Evolutionary conservation across 306 rosid genomes (phyloP), one percentile per base, ranked within the genome.

Genomic region (Cicer judaicum): DNA sequence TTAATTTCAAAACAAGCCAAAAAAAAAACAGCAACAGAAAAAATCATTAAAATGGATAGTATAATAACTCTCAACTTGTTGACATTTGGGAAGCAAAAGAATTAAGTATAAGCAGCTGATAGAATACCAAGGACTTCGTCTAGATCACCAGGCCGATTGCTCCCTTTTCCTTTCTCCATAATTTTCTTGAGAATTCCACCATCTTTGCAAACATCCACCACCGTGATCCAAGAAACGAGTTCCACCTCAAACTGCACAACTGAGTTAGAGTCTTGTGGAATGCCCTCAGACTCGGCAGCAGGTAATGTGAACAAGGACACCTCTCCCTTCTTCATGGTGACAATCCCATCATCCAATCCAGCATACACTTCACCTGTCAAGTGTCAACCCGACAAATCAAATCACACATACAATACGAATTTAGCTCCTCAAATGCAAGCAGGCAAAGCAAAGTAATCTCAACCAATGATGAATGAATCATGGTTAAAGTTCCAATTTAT

Each of bases 41-140:
- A 72, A 72, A 57, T 16, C 73, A 2, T 42, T 18, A 46, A 72
- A 74, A 69, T 47, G 13, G 36, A 61, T 36, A 48, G 21, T 38
- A 60, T 59, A 34, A 60, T 21, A 68, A 43, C 16, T 61, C 74
- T 81, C 73, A 72, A 71, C 82, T 57, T 11, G 47, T 48, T 76
- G 39, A 52, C 39, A 59, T 71, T 64, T 18, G 44, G 9, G 21
- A 73, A 47, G 39, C 16, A 71, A 73, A 83, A 57, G 55, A 21
- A 56, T 9, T 9, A 69, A 16, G 15, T 15, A 66, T 4, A 19
- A 15, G 78, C 70, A 19, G 72, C 68, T 21, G 53, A 21, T 50
- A 80, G 70, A 78, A 46, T 88, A 90, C 93, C 96, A 63, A 85
- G 87, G 72, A 90, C 93, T 90, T 88, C 87, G 65, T 88, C 91